Percentiles rank a stretch among this genome's conserved stretches.
phyloP scores from a whole-genome alignment of 2,329 filamentous ascomycete species.

The Penicillium capsulatum region DNA sequence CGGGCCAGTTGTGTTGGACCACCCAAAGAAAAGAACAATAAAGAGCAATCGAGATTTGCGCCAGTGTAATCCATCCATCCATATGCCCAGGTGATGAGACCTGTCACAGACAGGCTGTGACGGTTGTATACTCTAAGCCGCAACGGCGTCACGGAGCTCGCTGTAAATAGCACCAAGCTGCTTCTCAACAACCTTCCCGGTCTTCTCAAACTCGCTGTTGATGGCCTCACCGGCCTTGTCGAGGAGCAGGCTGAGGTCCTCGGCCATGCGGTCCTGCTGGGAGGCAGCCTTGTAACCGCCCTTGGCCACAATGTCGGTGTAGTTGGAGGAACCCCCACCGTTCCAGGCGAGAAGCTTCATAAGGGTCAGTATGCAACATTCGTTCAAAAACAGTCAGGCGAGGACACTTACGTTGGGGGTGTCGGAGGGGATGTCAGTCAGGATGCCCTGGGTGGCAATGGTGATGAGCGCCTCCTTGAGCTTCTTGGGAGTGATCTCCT shows the following conservation, averaged over 20 bases:
- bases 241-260: constrained; percentile 39
- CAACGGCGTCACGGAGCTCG: constrained; percentile 40
- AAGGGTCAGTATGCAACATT: constrained; percentile 22
- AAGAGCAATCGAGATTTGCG: constrained; percentile 20
- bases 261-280: constrained; percentile 38
- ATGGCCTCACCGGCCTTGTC: constrained; percentile 47
- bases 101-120: constrained; percentile 20
- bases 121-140: constrained; percentile 42
- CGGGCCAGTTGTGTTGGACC: constrained; percentile 13
- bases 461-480: constrained; percentile 84
- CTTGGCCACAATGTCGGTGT: constrained; percentile 70
- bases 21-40: constrained; percentile 14
- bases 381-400: neutral
- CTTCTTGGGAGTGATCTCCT: constrained; percentile 85
- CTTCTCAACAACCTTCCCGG: constrained; percentile 43
- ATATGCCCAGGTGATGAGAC: constrained; percentile 18
- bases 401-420: constrained; percentile 70
- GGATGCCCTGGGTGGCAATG: constrained; percentile 72
- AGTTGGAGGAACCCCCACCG: constrained; percentile 92
- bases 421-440: constrained; percentile 75
- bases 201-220: constrained; percentile 41
- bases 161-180: constrained; percentile 48
- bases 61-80: constrained; percentile 28
- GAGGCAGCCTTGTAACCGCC: constrained; percentile 62
- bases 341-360: constrained; percentile 86